Conservation (phyloP, 23 red algal species). For the Gracilaria caudata region DNA sequence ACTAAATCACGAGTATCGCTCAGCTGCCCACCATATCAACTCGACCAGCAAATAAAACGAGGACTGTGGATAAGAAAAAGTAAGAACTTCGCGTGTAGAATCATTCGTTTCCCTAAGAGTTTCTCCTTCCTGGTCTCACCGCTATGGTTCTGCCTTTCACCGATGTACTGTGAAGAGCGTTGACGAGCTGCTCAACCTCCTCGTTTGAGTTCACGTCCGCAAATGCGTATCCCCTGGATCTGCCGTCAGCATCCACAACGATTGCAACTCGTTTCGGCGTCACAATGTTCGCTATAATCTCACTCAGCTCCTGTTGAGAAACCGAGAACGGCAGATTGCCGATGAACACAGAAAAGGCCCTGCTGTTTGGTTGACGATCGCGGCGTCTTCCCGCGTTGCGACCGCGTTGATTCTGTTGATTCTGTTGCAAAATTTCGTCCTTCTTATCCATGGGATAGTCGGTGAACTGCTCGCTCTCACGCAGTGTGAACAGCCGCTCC, state of each 20-base stretch:
- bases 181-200: conserved; percentile 39
- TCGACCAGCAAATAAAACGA: conserved; percentile 20
- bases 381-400: conserved; percentile 2
- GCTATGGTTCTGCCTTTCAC: conserved; percentile 35
- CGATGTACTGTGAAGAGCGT: conserved; percentile 3
- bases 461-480: conserved; percentile 14
- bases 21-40: background rate
- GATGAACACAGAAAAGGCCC: conserved; percentile 50
- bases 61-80: conserved; percentile 10
- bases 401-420: background rate
- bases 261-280: conserved; percentile 12
- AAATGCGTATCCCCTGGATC: conserved; percentile 65
- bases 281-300: conserved; percentile 19
- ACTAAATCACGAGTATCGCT: background rate
- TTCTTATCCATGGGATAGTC: conserved; percentile 61
- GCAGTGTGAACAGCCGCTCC: conserved; percentile 29
- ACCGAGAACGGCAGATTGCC: conserved; percentile 55
- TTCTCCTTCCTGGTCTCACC: conserved; percentile 43
- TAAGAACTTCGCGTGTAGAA: conserved; percentile 8
- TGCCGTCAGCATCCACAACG: conserved; percentile 34
- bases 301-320: conserved; percentile 26
- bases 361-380: background rate
- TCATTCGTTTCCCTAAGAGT: background rate
- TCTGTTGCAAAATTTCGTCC: conserved; percentile 32
- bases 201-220: conserved; percentile 31